Evolutionary conservation across 106 monocot genomes (phyloP), one percentile per base, ranked within the genome.

Genomic region (Phalaenopsis equestris): DNA sequence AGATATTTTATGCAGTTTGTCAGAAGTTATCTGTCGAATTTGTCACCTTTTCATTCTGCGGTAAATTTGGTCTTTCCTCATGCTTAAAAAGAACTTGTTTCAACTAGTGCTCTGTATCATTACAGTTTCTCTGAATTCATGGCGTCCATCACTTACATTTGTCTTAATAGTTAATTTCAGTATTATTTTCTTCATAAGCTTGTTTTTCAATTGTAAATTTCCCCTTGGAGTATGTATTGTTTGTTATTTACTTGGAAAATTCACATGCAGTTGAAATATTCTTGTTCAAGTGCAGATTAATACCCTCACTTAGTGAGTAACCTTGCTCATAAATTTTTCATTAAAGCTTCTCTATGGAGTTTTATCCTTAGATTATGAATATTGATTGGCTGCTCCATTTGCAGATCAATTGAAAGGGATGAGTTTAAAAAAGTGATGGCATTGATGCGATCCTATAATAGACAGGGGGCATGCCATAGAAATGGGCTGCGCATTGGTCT

Each of bases 391-490:
- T 74, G 18, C 18, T 10, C 8, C 23, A 83, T 89, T 68, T 82
- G 75, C 90, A 99, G 99, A 57, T 88, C 91, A 84, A 99, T 95
- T 81, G 93, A 90, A 24, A 82, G 67, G 57, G 93, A 93, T 72
- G 99, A 99, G 70, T 99, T 99, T 77, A 99, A 93, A 81, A 94
- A 93, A 78, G 93, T 99, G 77, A 99, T 99, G 99, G 75, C 87
- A 38, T 83, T 91, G 76, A 95, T 99, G 99, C 83, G 91, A 2
- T 87, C 89, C 75, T 82, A 83, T 76, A 95, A 93, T 86, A 93
- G 99, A 83, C 99, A 93, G 84, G 99, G 95, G 21, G 85, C 90
- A 64, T 81, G 65, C 55, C 91, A 99, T 70, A 87, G 81, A 17
- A 85, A 93, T 79, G 95, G 99, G 45, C 55, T 86, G 39, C 91